phyloP scores from a whole-genome alignment of 73 alveolate species.

The Tetrahymena elliotti region DNA sequence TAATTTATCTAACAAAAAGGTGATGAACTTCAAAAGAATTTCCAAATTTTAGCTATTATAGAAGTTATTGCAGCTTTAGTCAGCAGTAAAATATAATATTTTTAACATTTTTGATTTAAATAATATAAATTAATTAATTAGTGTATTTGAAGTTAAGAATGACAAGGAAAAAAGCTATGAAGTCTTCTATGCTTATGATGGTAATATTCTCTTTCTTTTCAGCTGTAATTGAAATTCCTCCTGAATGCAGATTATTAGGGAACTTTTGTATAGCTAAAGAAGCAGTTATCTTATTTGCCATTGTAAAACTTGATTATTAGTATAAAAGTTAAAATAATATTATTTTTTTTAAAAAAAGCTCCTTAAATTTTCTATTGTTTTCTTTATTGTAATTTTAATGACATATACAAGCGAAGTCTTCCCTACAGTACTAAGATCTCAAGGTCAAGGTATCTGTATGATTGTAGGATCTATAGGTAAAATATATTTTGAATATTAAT shows the following conservation, averaged over 20 bases:
- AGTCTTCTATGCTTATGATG: not conserved
- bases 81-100: not conserved
- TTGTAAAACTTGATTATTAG: not conserved
- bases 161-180: not conserved
- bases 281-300: not conserved
- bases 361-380: not conserved
- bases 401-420: conserved; percentile 39
- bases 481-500: not conserved
- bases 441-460: conserved; percentile 41
- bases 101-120: not conserved
- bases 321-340: not conserved
- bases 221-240: not conserved
- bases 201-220: not conserved
- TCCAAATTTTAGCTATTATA: conserved; percentile 1
- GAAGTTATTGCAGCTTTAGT: not conserved
- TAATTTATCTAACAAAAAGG: not conserved
- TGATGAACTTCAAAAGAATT: conserved; percentile 11
- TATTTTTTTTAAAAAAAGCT: not conserved
- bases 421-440: conserved; percentile 20
- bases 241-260: not conserved
- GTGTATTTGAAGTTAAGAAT: conserved; percentile 12
- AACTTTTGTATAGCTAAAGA: not conserved
- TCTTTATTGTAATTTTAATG: conserved; percentile 24
- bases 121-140: not conserved
- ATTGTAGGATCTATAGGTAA: conserved; percentile 27